Evolutionary conservation across 164 flowering plant species (phyloP), one percentile per base, ranked within the genome.

Genomic region (Kalanchoe fedtschenkoi): DNA sequence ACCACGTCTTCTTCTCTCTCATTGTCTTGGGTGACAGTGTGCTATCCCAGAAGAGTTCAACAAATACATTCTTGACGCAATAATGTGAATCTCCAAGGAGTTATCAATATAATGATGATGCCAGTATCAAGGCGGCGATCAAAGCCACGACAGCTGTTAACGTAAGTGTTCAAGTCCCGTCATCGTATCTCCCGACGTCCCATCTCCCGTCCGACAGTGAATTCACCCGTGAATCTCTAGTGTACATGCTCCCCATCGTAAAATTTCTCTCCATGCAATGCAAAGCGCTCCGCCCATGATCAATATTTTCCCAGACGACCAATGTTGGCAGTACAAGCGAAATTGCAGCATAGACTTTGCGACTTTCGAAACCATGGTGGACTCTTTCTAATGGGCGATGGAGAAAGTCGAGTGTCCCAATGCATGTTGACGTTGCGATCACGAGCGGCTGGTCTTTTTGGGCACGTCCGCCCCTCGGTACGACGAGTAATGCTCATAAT

Each of bases 221-320:
- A 2, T 83, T 83, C 65, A 15, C 69, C 0, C 19, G 11, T 0
- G 65, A 64, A 11, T 66, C 66, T 0, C 0, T 6, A 6, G 9
- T 19, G 0, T 34, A 1, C 24, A 51, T 75, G 70, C 33, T 4
- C 0, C 61, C 34, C 14, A 65, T 78, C 3, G 34, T 71, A 7
- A 4, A 15, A 9, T 71, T 72, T 30, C 60, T 75, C 14, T 59
- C 71, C 0, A 32, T n/a, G 9, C 47, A 0, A 32, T n/a, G 9
- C 47, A 57, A 0, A 28, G 62, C 1, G 47, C 75, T 0, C 76
- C 80, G 0, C 72, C 80, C 0, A 34, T 80, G 64, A 35, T 72
- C 62, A 82, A 78, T 38, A 71, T 72, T 22, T 75, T 76, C 56
- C 80, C 83, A 13, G 77, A 81, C 58, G 71, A 71, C 17, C 67